Evolutionary conservation across 345 rosid genomes (phyloP), one percentile per base, ranked within the genome.

Genomic region (Geranium rotundifolium): DNA sequence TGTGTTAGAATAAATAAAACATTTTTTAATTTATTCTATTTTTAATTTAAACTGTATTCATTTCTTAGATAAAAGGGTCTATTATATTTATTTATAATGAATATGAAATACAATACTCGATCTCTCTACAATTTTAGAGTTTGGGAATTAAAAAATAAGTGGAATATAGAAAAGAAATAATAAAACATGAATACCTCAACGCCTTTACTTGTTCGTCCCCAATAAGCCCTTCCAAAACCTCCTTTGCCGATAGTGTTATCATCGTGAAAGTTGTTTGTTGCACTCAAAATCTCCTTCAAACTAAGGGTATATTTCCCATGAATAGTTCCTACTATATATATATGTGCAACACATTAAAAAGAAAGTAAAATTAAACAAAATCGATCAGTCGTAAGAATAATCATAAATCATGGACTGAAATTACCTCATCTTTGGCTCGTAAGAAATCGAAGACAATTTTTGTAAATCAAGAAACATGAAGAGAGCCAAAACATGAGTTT

Each of bases 181-280:
- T 5, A 41, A 41, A 41, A 12, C 10, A 41, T 41, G 50, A 34
- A 50, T 83, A 75, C 87, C 87, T 86, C 87, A n/a, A 30, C 65
- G 69, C 92, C 87, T 76, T 76, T 69, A 76, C 77, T 79, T 70
- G 87, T 84, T 56, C 77, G 80, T 50, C 92, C 92, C 87, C 87
- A 79, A 19, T 80, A 86, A 9, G 84, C 89, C 30, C 84, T 82
- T 39, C 89, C 92, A 39, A 77, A 86, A 4, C 89, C 89, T 12
- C 89, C 92, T 62, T 86, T 85, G 5, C 92, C 89, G 5, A 86
- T 84, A 76, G 82, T 86, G 66, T 80, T 86, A 63, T 84, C 87
- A 13, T 82, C 58, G 37, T 79, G 81, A 62, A 86, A 86, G 57
- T 74, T 80, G 71, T 86, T 86, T 55, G 92, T 82, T 46, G 92